Evolutionary conservation across 257 asterid genomes (phyloP), one percentile per base, ranked within the genome.

Genomic region (Vinca minor): DNA sequence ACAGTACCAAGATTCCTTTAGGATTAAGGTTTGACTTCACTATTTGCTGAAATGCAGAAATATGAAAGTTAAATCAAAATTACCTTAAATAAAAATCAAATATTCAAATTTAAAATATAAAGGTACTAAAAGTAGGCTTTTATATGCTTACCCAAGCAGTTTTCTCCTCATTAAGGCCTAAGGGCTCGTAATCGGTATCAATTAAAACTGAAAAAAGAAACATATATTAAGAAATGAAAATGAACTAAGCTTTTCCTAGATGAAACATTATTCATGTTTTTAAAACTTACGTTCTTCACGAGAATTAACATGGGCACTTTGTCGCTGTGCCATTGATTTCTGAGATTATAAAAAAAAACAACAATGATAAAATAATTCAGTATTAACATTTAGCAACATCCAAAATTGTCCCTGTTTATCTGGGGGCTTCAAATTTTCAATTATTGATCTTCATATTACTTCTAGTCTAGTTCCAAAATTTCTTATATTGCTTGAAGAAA

Each of bases 231-330:
- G n/a, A n/a, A n/a, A n/a, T n/a, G n/a, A n/a, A n/a, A n/a, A n/a
- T n/a, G n/a, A n/a, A n/a, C n/a, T n/a, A n/a, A n/a, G n/a, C n/a
- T n/a, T n/a, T n/a, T n/a, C n/a, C n/a, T n/a, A n/a, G n/a, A n/a
- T n/a, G n/a, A n/a, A n/a, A n/a, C n/a, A n/a, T n/a, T n/a, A n/a
- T n/a, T n/a, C n/a, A n/a, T n/a, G 23, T 68, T 25, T 29, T 2
- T n/a, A 38, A 38, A 47, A 80, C 98, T 79, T 77, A 88, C 98
- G 68, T 72, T 88, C 98, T 67, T 95, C 95, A 3, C 63, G 84
- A 68, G 96, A 88, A 78, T 79, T 75, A 28, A 71, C 91, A 45
- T 66, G 64, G 39, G 84, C 73, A n/a, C 49, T 78, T 55, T 59
- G 49, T 44, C 38, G 80, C 9, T 88, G 95, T 53, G 68, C 71